A percentile compares a stretch with the other conserved stretches of the same genome.
These are phyloP conservation scores for Myxozyma sirexii DNA, from an alignment of 805 yeast genomes.

Conservation along the genomic window DNA sequence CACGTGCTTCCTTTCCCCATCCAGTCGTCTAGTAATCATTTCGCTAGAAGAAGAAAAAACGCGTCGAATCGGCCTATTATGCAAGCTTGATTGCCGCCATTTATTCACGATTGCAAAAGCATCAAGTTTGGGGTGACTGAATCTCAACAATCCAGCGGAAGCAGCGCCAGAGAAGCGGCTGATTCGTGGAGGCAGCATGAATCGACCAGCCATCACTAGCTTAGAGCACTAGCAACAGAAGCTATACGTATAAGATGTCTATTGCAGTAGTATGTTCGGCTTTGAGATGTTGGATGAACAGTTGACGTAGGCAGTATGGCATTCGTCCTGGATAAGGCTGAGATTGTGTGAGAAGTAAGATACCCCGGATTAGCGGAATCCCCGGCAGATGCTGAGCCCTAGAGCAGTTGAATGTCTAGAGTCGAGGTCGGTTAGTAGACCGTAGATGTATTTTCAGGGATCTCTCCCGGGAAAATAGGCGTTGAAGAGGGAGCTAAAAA, in stretches of 20 bases:
- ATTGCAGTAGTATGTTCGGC: not conserved
- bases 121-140: not conserved
- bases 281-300: not conserved
- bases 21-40: not conserved
- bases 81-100: not conserved
- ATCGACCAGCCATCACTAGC: not conserved
- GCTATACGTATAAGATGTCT: not conserved
- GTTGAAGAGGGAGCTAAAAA: not conserved
- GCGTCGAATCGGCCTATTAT: not conserved
- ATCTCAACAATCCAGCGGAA: not conserved
- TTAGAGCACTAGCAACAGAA: not conserved
- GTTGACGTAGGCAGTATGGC: not conserved
- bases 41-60: not conserved
- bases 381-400: not conserved
- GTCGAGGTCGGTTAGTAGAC: not conserved
- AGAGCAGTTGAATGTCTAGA: constrained; percentile 21
- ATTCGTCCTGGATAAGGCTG: not conserved
- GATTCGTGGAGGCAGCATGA: not conserved
- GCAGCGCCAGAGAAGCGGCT: not conserved
- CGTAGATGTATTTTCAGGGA: not conserved
- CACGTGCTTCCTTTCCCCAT: constrained; percentile 2
- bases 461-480: not conserved
- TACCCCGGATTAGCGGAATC: not conserved
- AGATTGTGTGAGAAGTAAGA: not conserved
- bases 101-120: not conserved